Conservation (phyloP, 805 yeast genomes). For the Nakazawaea holstii region DNA sequence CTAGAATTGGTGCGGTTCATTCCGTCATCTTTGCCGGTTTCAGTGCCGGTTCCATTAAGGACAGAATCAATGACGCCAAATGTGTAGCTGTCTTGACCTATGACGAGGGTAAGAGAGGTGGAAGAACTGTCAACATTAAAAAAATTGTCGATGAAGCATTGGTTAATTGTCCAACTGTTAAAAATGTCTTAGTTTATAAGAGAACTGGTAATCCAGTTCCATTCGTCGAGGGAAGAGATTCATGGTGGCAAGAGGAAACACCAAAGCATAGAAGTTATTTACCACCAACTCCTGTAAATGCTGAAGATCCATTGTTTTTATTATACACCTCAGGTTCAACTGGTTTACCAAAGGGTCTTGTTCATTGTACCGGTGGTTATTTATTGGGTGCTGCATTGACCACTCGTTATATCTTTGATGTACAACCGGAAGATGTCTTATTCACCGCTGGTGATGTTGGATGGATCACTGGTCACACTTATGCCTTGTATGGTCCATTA, state of each 20-base stretch:
- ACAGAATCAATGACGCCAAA: slow-evolving; percentile 84
- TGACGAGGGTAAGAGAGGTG: slow-evolving; percentile 95
- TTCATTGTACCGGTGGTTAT: slow-evolving; percentile 93
- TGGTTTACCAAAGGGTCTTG: slow-evolving; percentile 97
- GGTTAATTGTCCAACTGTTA: slow-evolving; percentile 64
- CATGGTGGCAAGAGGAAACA: slow-evolving; percentile 92
- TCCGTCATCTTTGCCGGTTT: slow-evolving; percentile 97
- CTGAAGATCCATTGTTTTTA: slow-evolving; percentile 94
- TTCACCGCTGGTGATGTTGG: slow-evolving; percentile 99
- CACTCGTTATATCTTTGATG: slow-evolving; percentile 89
- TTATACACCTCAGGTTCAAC: slow-evolving; percentile 98
- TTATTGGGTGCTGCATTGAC: slow-evolving; percentile 88
- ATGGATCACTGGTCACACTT: slow-evolving; percentile 99
- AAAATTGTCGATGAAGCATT: slow-evolving; percentile 94
- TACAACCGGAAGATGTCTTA: slow-evolving; percentile 79
- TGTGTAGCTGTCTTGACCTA: slow-evolving; percentile 86
- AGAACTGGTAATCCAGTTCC: slow-evolving; percentile 82
- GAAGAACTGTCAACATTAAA: slow-evolving; percentile 87
- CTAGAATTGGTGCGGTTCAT: slow-evolving; percentile 92
- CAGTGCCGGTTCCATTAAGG: slow-evolving; percentile 86
- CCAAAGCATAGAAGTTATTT: slow-evolving; percentile 75
- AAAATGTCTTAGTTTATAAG: slow-evolving; percentile 80
- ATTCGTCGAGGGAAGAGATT: slow-evolving; percentile 76
- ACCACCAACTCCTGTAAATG: slow-evolving; percentile 80
- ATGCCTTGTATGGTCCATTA: slow-evolving; percentile 92